A percentile compares a stretch with the other conserved stretches of the same genome.
Evolutionary conservation across 2,329 filamentous ascomycete species (phyloP).

Genomic region (Bipolaris sorokiniana): DNA sequence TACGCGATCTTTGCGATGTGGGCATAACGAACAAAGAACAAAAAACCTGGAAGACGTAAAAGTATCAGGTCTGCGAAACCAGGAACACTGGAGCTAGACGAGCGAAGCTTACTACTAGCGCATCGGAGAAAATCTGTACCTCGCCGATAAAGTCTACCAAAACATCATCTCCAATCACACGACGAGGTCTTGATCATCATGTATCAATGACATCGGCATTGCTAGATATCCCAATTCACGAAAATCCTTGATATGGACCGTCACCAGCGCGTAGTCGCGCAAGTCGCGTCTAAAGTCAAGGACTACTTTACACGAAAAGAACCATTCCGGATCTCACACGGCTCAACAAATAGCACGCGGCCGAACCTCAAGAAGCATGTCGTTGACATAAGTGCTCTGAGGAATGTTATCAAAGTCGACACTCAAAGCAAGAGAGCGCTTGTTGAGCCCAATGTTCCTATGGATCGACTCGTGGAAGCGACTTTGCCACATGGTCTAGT

Average conservation of each 20-base stretch:
- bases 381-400: slow-evolving; percentile 70
- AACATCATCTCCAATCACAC: background rate
- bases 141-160: slow-evolving; percentile 7
- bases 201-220: slow-evolving; percentile 28
- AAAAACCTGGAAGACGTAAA: background rate
- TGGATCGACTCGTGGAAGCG: slow-evolving; percentile 67
- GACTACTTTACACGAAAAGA: slow-evolving; percentile 59
- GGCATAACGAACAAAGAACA: background rate
- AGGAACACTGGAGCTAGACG: background rate
- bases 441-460: slow-evolving; percentile 74
- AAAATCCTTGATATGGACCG: slow-evolving; percentile 41
- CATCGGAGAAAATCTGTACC: slow-evolving; percentile 21
- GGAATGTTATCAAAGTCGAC: slow-evolving; percentile 68
- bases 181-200: slow-evolving; percentile 15
- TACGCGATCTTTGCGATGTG: background rate
- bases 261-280: slow-evolving; percentile 53
- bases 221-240: slow-evolving; percentile 12
- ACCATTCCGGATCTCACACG: slow-evolving; percentile 78
- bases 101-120: slow-evolving; percentile 22
- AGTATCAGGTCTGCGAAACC: background rate
- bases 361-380: slow-evolving; percentile 53
- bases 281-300: slow-evolving; percentile 55
- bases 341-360: slow-evolving; percentile 77
- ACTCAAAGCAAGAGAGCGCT: slow-evolving; percentile 60
- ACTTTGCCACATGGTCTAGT: slow-evolving; percentile 64